Percentiles rank a stretch among this genome's conserved stretches.
These are phyloP conservation scores for Dinochytrium kinnereticum DNA, from an alignment of 371 early-diverging fungal species.

Conservation along the genomic window DNA sequence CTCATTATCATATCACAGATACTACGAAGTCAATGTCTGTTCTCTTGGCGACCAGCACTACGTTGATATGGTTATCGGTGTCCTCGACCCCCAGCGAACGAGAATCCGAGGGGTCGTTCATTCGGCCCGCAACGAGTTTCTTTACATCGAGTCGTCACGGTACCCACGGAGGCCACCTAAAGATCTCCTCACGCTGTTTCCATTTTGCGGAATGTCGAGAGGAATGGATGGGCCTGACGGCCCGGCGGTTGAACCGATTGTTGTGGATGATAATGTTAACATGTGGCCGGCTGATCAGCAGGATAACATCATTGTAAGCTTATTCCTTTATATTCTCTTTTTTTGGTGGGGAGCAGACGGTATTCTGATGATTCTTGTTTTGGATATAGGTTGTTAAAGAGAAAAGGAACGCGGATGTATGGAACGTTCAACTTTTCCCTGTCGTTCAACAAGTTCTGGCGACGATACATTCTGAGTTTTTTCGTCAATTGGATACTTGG, in stretches of 20 bases:
- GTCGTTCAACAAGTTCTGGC: constrained; percentile 66
- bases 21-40: constrained; percentile 77
- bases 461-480: constrained; percentile 69
- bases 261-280: constrained; percentile 74
- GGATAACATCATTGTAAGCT: constrained; percentile 73
- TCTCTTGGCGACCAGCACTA: constrained; percentile 81
- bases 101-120: constrained; percentile 69
- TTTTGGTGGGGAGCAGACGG: not conserved
- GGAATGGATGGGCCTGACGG: constrained; percentile 58
- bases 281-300: constrained; percentile 83
- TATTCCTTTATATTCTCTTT: not conserved
- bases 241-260: constrained; percentile 60
- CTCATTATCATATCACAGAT: constrained; percentile 20
- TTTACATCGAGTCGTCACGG: constrained; percentile 53
- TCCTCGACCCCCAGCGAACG: constrained; percentile 65
- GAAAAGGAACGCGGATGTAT: constrained; percentile 56
- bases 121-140: constrained; percentile 77
- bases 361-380: not conserved
- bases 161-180: constrained; percentile 69
- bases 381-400: constrained; percentile 66
- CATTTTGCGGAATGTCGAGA: constrained; percentile 57
- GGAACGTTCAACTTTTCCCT: constrained; percentile 76
- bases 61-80: constrained; percentile 73
- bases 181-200: constrained; percentile 70
- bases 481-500: constrained; percentile 57